Percentiles rank a stretch among this genome's conserved stretches.
phyloP scores from a whole-genome alignment of 129 eudicot genomes.

The Artemisia argyi region DNA sequence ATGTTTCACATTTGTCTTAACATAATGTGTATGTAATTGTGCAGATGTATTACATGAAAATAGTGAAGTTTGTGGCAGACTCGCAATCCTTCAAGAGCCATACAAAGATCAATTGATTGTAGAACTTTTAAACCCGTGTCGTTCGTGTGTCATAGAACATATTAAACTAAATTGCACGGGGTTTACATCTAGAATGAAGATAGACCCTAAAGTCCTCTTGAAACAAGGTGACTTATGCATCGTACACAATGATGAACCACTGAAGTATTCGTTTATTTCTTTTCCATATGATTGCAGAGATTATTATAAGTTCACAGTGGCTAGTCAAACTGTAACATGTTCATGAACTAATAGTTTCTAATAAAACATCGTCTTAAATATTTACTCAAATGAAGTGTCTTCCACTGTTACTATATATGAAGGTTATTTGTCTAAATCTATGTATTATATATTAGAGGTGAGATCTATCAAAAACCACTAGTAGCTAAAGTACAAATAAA shows the following conservation, averaged over 20 bases:
- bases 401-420: no score
- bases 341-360: background rate
- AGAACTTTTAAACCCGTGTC: background rate
- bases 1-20: no score
- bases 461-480: no score
- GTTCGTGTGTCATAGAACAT: background rate
- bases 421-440: no score
- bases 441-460: no score
- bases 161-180: background rate
- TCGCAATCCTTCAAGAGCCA: background rate
- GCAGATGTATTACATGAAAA: background rate
- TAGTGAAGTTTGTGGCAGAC: background rate
- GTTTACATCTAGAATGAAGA: background rate
- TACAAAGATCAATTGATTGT: background rate
- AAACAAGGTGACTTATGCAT: background rate
- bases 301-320: background rate
- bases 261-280: background rate
- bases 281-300: background rate
- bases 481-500: no score
- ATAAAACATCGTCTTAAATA: no score
- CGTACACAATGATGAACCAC: background rate
- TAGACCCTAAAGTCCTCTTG: background rate
- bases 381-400: no score
- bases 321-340: background rate
- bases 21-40: background rate